These are phyloP conservation scores for Penicillium sp. DNA, from an alignment of 2,329 filamentous ascomycete species.

Conservation along the genomic window DNA sequence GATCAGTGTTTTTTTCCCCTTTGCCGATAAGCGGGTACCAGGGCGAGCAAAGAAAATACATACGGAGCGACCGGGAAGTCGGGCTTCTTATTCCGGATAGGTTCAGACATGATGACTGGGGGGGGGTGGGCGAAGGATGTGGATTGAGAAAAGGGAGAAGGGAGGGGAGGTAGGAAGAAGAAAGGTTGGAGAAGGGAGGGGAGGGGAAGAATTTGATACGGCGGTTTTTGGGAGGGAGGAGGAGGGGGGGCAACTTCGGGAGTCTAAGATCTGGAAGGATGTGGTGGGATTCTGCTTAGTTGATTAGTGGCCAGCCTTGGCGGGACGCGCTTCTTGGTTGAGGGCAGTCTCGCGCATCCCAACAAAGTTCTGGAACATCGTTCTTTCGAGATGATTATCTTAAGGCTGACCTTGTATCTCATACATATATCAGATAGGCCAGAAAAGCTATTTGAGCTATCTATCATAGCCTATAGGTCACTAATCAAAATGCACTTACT, in stretches of 20 bases:
- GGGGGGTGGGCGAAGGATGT: conserved; percentile 5
- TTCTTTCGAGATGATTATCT: background rate
- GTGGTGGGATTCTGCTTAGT: conserved; percentile 12
- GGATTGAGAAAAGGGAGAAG: conserved; percentile 5
- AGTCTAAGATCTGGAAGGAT: conserved; percentile 32
- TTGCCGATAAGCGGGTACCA: conserved; percentile 27
- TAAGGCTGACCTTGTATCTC: background rate
- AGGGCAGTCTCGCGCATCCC: conserved; percentile 29
- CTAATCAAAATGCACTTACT: too few species aligned
- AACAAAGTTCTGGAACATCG: conserved; percentile 28
- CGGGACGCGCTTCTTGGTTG: conserved; percentile 36
- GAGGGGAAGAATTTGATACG: conserved; percentile 43
- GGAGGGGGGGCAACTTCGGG: background rate
- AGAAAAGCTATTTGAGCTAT: too few species aligned
- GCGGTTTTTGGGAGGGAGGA: conserved; percentile 29
- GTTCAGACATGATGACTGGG: conserved; percentile 61
- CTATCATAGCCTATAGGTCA: background rate
- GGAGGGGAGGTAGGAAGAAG: conserved; percentile 14
- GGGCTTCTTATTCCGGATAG: conserved; percentile 67
- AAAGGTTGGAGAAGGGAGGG: conserved; percentile 27
- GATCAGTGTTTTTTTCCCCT: conserved; percentile 23
- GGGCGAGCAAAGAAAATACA: conserved; percentile 40
- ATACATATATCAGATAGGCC: too few species aligned
- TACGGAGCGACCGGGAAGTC: conserved; percentile 66
- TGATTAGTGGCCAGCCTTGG: conserved; percentile 43